Conservation (phyloP, 768 basidiomycete species). For the Rhizopogon vulgaris region DNA sequence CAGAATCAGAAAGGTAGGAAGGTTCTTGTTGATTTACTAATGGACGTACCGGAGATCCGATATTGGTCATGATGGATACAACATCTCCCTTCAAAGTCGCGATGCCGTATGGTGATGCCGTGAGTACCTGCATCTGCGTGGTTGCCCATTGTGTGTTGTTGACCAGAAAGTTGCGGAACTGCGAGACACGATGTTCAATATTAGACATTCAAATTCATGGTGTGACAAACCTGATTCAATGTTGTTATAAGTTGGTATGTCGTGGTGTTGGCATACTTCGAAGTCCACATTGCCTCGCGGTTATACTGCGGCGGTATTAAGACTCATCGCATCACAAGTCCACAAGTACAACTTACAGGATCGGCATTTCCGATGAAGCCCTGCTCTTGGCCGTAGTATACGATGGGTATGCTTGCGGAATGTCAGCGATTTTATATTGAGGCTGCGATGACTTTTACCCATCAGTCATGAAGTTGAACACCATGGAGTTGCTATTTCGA, state of each 20-base stretch:
- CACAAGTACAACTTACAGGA: slow-evolving; percentile 40
- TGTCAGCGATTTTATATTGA: neutral
- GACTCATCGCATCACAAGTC: slow-evolving; percentile 1
- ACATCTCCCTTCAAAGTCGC: slow-evolving; percentile 61
- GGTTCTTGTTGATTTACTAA: slow-evolving; percentile 33
- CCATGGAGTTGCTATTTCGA: slow-evolving; percentile 59
- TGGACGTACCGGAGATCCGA: slow-evolving; percentile 60
- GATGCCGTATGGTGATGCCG: slow-evolving; percentile 44
- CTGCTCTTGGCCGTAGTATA: slow-evolving; percentile 82
- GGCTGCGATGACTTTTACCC: slow-evolving; percentile 31
- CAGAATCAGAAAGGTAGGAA: neutral
- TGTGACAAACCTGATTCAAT: slow-evolving; percentile 46
- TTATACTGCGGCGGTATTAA: slow-evolving; percentile 42
- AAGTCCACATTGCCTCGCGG: slow-evolving; percentile 72
- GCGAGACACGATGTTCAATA: neutral
- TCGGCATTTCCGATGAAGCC: slow-evolving; percentile 56
- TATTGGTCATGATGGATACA: slow-evolving; percentile 59
- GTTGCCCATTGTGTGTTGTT: slow-evolving; percentile 45
- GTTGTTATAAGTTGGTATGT: slow-evolving; percentile 52
- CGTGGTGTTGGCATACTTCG: slow-evolving; percentile 52
- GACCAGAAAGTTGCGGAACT: slow-evolving; percentile 66
- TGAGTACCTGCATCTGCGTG: slow-evolving; percentile 46
- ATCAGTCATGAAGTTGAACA: slow-evolving; percentile 69
- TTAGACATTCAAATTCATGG: neutral
- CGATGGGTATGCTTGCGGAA: slow-evolving; percentile 55